Conservation (phyloP, 225 moss, liverwort and hornwort genomes). For the Pleurozium schreberi region DNA sequence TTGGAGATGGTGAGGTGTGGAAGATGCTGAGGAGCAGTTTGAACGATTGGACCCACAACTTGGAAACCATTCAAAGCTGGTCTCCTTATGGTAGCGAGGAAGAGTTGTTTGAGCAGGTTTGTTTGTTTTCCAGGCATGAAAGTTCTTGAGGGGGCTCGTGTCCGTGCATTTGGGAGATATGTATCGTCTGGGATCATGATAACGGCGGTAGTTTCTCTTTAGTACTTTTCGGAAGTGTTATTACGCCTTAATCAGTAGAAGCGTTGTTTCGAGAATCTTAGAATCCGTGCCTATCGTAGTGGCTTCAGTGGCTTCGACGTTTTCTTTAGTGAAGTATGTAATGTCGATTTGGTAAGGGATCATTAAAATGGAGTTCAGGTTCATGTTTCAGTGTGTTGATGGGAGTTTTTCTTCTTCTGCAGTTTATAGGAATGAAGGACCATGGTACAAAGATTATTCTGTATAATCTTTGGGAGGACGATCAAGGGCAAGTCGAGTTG, state of each 20-base stretch:
- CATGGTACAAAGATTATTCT: constrained; percentile 72
- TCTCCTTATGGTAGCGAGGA: constrained; percentile 51
- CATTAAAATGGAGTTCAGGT: neutral
- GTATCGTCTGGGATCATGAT: too few species aligned
- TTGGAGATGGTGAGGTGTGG: constrained; percentile 30
- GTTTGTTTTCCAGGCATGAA: neutral
- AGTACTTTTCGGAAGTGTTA: too few species aligned
- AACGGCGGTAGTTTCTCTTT: neutral
- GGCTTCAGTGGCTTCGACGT: neutral
- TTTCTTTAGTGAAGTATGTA: neutral
- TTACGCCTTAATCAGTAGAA: neutral
- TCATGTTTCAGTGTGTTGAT: neutral
- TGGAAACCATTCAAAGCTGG: constrained; percentile 54
- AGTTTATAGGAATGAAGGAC: constrained; percentile 48
- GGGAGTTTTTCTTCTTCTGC: neutral
- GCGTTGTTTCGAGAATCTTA: neutral
- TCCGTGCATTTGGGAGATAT: neutral
- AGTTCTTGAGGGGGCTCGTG: neutral
- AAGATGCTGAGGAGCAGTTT: constrained; percentile 27
- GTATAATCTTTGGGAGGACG: constrained; percentile 84
- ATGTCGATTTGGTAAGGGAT: neutral
- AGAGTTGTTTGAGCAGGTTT: constrained; percentile 47
- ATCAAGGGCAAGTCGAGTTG: constrained; percentile 66
- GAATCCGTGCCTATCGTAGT: neutral
- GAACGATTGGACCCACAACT: constrained; percentile 66